Evolutionary conservation across 305 asterid species (phyloP), one percentile per base, ranked within the genome.

Genomic region (Solanum hybrid): DNA sequence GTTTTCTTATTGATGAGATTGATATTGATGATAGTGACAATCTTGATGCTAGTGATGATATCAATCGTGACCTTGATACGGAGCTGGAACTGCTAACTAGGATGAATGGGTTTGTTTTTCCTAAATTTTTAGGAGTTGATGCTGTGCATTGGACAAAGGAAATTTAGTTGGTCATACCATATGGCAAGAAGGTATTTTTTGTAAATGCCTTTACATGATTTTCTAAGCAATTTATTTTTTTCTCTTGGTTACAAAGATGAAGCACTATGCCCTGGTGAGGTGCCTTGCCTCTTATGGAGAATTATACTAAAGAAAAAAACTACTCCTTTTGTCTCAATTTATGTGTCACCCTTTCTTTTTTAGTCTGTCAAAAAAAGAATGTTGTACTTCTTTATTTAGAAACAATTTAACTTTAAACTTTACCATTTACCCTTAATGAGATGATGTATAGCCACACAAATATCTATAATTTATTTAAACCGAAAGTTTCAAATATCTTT

Each of bases 61-160:
- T 60, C 27, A 22, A 60, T 60, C 72, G 5, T 60, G 27, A 60
- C 72, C 72, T 60, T 60, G 72, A 60, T 60, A 60, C 1, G 72
- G 72, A 60, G 72, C 26, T 19, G 72, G 72, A 60, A 60, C 72
- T 60, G 72, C 27, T 60, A 60, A 60, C 11, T 60, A 60, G 72
- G 72, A 60, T 60, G 73, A 64, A 64, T 71, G 27, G 87, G 72
- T 45, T 82, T 84, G 87, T 84, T 51, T 45, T 29, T 84, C 75
- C 87, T 17, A 51, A 84, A 51, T 56, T 84, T 84, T 36, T 31
- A 84, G 87, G 87, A 84, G 19, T 84, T 51, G 87, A 84, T 84
- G 87, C 87, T 29, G 75, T 31, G 40, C 12, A 51, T 31, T 51
- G 87, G 87, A 84, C 87, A 51, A 42, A 84, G 87, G 75, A 84